Evolutionary conservation across 768 basidiomycete genomes (phyloP).

Genomic region (Kockovaella imperatae): DNA sequence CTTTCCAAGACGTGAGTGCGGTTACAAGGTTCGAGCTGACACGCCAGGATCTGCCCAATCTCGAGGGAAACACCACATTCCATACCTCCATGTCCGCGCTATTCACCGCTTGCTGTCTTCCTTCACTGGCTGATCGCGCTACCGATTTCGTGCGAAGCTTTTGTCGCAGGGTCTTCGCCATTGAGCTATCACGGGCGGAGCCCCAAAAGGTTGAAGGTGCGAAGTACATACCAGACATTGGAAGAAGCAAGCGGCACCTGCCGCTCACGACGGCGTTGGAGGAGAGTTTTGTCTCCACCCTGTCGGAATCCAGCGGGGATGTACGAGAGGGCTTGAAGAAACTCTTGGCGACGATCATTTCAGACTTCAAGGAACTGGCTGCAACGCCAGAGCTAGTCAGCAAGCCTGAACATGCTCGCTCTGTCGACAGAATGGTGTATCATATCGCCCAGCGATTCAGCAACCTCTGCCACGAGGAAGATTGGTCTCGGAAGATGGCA

Average conservation of each 20-base stretch:
- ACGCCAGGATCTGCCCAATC: constrained; percentile 21
- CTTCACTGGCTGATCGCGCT: constrained; percentile 50
- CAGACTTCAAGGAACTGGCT: constrained; percentile 56
- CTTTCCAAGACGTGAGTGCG: constrained; percentile 63
- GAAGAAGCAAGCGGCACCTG: constrained; percentile 28
- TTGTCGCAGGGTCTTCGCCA: constrained; percentile 61
- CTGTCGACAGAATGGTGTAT: constrained; percentile 55
- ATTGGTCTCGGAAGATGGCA: constrained; percentile 82
- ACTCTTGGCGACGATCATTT: constrained; percentile 58
- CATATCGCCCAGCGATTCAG: constrained; percentile 76
- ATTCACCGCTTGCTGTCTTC: constrained; percentile 25
- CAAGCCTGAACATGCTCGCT: constrained; percentile 42
- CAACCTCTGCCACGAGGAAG: constrained; percentile 79
- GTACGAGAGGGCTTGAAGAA: constrained; percentile 51
- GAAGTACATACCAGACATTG: constrained; percentile 22
- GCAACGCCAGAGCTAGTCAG: constrained; percentile 17
- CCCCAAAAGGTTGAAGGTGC: constrained; percentile 17
- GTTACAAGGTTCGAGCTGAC: background rate
- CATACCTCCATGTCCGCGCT: constrained; percentile 25
- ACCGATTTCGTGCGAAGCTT: constrained; percentile 63
- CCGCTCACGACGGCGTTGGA: constrained; percentile 48
- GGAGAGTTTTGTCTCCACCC: constrained; percentile 69
- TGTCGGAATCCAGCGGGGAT: constrained; percentile 49
- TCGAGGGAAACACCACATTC: constrained; percentile 29
- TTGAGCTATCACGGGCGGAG: constrained; percentile 54